Base-by-base conservation (phyloP, 1,139 yeast genomes). In the Kurtzmaniella quercitrusa region DNA sequence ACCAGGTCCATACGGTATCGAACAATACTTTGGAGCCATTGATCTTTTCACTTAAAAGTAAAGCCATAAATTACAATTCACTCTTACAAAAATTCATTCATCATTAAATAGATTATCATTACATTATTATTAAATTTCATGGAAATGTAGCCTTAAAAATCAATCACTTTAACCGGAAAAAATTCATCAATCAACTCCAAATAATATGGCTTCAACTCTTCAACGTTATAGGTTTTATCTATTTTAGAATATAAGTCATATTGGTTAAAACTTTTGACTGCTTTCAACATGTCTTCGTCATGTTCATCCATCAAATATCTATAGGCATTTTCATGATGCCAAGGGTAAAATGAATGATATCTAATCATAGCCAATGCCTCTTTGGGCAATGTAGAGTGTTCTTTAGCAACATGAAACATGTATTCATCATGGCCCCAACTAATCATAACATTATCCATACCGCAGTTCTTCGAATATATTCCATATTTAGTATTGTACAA, bases 1-100 rank as follows among this genome's bases (percentile, higher is more conserved):
- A n/a, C 91, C 96, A 25, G 97, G 97, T 46, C 75, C 77, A 2
- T 82, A 86, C 62, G 85, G 83, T 50, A 82, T 90, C 57, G 97
- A 90, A 66, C 96, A 88, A 66, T 80, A 80, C 46, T 90, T 90
- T 56, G 97, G 97, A 55, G 71, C 81, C 48, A 70, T 81, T 42
- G 64, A 73, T 34, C 65, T 82, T 44, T 69, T 69, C 48, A 29
- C 44, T 16, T 62, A 54, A 31, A 31, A n/a, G 6, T n/a, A n/a
- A n/a, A n/a, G n/a, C n/a, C n/a, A n/a, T n/a, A n/a, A n/a, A n/a
- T n/a, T n/a, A n/a, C n/a, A n/a, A n/a, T n/a, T n/a, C n/a, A n/a
- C n/a, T n/a, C n/a, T n/a, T n/a, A n/a, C n/a, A 23, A 23, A 10
- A 31, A 8, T 14, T 31, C 16, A 31, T 14, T 12, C 16, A 31